phyloP scores from a whole-genome alignment of 225 moss, liverwort and hornwort genomes.

The Pleurozium schreberi region DNA sequence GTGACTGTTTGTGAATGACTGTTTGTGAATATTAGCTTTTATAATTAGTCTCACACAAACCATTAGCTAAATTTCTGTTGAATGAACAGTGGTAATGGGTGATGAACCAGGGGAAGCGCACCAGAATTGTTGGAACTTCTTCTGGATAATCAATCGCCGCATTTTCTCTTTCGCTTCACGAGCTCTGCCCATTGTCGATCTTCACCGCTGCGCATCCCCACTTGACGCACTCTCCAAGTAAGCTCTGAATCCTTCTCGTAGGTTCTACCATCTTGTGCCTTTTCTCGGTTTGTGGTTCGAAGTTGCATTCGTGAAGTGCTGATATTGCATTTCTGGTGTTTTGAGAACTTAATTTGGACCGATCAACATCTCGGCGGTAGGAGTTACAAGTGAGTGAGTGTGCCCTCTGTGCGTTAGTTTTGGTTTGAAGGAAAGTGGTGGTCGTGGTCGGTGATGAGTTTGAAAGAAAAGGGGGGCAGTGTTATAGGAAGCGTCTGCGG shows the following conservation, averaged over 20 bases:
- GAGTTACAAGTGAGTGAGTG: neutral
- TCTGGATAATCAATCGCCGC: neutral
- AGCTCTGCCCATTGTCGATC: neutral
- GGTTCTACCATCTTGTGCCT: neutral
- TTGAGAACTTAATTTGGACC: neutral
- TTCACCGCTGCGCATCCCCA: neutral
- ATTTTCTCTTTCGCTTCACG: neutral
- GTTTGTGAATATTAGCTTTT: neutral
- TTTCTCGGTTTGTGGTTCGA: neutral
- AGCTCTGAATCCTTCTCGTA: neutral
- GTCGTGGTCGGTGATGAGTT: neutral
- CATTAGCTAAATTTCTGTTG: neutral
- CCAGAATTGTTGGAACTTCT: constrained; percentile 39
- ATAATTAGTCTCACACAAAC: neutral
- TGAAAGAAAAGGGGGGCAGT: too few relatives aligned
- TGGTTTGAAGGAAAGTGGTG: neutral
- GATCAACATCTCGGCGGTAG: neutral
- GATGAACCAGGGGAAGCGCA: constrained; percentile 13
- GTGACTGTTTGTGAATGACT: neutral
- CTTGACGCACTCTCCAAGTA: neutral
- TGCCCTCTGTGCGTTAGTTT: neutral
- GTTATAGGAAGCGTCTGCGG: neutral
- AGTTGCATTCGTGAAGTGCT: too few relatives aligned
- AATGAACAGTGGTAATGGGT: neutral
- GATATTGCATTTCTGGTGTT: too few relatives aligned